These are phyloP conservation scores for Stenocarpella maydis DNA, from an alignment of 2,329 filamentous ascomycete genomes.

Conservation along the genomic window DNA sequence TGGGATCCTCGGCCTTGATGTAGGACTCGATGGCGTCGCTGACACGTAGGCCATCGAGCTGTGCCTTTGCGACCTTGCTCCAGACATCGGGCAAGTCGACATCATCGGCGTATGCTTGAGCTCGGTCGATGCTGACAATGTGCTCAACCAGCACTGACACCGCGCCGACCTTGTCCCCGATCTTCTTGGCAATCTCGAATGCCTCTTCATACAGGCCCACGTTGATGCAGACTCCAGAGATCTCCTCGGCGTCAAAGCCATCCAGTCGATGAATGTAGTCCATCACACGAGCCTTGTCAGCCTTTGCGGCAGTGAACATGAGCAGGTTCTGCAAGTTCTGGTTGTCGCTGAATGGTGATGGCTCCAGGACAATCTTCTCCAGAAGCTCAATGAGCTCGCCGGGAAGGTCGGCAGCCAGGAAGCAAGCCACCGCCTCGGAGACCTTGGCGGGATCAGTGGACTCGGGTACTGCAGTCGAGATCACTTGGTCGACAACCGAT, in stretches of 20 bases:
- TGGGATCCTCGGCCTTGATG: slow-evolving; percentile 91
- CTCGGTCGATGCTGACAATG: slow-evolving; percentile 96
- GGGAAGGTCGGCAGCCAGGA: slow-evolving; percentile 90
- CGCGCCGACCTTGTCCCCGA: slow-evolving; percentile 85
- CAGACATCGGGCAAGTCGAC: slow-evolving; percentile 95
- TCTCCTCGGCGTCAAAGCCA: slow-evolving; percentile 90
- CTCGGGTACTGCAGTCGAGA: slow-evolving; percentile 92
- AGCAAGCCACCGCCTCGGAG: slow-evolving; percentile 90
- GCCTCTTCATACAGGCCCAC: slow-evolving; percentile 96
- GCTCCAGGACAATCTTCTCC: slow-evolving; percentile 99
- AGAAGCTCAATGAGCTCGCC: slow-evolving; percentile 95
- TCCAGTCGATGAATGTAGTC: slow-evolving; percentile 94
- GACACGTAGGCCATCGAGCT: slow-evolving; percentile 93
- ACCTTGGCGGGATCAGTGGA: slow-evolving; percentile 94
- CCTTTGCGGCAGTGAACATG: slow-evolving; percentile 95
- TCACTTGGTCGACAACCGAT: slow-evolving; percentile 94
- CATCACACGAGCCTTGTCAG: slow-evolving; percentile 93
- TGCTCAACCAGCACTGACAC: slow-evolving; percentile 94
- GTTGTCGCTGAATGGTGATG: slow-evolving; percentile 98
- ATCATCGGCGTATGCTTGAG: slow-evolving; percentile 93
- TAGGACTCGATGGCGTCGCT: slow-evolving; percentile 95
- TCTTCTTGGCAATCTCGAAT: slow-evolving; percentile 99
- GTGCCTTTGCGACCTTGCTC: slow-evolving; percentile 98
- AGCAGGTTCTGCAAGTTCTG: slow-evolving; percentile 94
- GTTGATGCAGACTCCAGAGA: slow-evolving; percentile 90